phyloP scores from a whole-genome alignment of 371 early-diverging fungal species.

The Mucor racemosus region DNA sequence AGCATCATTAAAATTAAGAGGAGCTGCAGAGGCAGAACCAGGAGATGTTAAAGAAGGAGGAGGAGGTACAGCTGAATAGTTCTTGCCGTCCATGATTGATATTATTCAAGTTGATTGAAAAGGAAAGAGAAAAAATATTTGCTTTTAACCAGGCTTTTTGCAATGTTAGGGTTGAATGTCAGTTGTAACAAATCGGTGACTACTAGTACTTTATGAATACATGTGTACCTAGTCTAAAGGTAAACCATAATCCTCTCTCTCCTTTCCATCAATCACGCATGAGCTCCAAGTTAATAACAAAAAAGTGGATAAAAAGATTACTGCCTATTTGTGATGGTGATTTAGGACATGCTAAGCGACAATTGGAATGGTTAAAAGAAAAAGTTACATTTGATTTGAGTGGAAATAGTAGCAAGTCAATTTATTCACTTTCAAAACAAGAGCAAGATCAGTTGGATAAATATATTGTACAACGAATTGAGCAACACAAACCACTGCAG shows the following conservation, averaged over 20 bases:
- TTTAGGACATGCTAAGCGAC: constrained; percentile 32
- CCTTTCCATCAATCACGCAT: background rate
- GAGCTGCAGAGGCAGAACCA: constrained; percentile 21
- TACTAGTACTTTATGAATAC: background rate
- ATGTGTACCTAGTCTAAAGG: too few relatives aligned
- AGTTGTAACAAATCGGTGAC: constrained; percentile 5
- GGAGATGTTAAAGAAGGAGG: constrained; percentile 41
- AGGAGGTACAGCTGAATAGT: constrained; percentile 52
- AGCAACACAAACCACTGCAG: constrained; percentile 79
- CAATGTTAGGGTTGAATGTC: too few relatives aligned
- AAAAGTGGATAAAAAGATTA: constrained; percentile 29
- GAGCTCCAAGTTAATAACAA: background rate
- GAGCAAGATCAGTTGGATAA: constrained; percentile 32
- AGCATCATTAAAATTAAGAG: constrained; percentile 70
- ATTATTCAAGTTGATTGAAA: background rate
- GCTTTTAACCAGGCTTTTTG: background rate
- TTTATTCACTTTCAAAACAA: constrained; percentile 11
- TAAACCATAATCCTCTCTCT: too few relatives aligned
- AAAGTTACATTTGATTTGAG: constrained; percentile 21
- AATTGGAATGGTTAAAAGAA: constrained; percentile 46
- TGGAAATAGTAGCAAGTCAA: background rate
- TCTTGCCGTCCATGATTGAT: constrained; percentile 30
- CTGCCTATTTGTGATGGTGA: constrained; percentile 39
- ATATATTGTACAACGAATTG: constrained; percentile 56
- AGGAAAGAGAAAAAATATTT: constrained; percentile 3